Base-by-base conservation (phyloP, 1,139 yeast species). In the Hyphopichia wangnamkhiaoensis region DNA sequence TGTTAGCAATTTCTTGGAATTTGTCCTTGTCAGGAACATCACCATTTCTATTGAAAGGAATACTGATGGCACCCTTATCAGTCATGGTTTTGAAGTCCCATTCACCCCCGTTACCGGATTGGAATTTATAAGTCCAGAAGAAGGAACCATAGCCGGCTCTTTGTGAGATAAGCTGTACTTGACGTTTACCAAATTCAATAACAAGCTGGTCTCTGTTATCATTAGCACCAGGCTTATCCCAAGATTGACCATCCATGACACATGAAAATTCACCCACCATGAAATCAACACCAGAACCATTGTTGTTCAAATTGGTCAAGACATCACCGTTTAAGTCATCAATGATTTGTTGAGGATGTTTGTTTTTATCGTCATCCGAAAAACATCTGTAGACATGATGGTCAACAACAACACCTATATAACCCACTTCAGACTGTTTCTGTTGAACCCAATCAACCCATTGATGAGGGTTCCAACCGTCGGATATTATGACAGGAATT, bases 91-190 rank as follows among this genome's bases (percentile, higher is more conserved):
- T 74, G 60, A 88, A 83, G 40, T 93, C 97, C 98, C 98, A 91
- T 64, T 89, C 96, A 9, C 97, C 98, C 30, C 97, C 97, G 53
- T 84, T 84, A 2, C 97, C 97, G 40, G 81, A 74, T 56, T 84
- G 80, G 56, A 91, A 91, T 61, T 88, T 89, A 59, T 68, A 86
- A 1, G 96, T 88, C 98, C 98, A 93, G 63, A 93, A 93, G 61
- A 76, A 91, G 38, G 78, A 73, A 0, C 97, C 97, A 39, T 80
- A 75, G 5, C 71, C 60, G 1, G 91, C 82, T 35, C 85, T 64
- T 33, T 74, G 54, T 9, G 56, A 53, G 50, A 85, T 76, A 3
- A 76, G 47, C 2, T 62, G 56, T 3, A 58, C 52, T 55, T 82
- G 79, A 24, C 56, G 60, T 20, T 58, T 59, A 7, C 79, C 80